Conservation (phyloP, 768 basidiomycete genomes). For the Tricholoma flavovirens region DNA sequence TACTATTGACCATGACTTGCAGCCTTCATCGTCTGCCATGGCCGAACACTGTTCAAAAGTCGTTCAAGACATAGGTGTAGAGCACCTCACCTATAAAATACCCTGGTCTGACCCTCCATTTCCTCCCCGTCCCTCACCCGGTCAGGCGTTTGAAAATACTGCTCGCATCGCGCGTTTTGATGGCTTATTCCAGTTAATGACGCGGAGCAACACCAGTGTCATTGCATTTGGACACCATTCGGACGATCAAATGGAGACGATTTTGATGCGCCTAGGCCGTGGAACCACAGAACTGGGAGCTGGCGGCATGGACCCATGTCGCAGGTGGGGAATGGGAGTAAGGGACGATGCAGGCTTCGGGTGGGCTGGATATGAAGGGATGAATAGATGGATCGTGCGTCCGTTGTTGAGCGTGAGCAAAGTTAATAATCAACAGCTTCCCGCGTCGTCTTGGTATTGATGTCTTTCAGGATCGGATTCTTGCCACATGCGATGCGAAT, state of each 20-base stretch:
- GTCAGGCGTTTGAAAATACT: constrained; percentile 42
- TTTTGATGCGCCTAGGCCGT: constrained; percentile 59
- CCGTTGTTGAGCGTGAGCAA: constrained; percentile 67
- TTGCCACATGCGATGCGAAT: constrained; percentile 69
- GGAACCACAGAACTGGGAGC: constrained; percentile 54
- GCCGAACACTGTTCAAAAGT: constrained; percentile 38
- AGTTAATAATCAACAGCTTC: constrained; percentile 31
- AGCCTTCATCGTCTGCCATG: constrained; percentile 51
- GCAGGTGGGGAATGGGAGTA: constrained; percentile 78
- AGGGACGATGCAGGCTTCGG: constrained; percentile 25
- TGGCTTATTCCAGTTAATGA: constrained; percentile 36
- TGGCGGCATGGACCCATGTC: constrained; percentile 59
- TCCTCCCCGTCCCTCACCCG: constrained; percentile 38
- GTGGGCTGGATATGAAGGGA: constrained; percentile 48
- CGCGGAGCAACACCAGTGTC: constrained; percentile 25
- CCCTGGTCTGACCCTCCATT: constrained; percentile 54
- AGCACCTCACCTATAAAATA: constrained; percentile 42
- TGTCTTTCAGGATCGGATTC: constrained; percentile 57
- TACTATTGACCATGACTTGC: constrained; percentile 67
- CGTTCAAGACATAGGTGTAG: constrained; percentile 39
- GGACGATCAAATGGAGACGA: constrained; percentile 82
- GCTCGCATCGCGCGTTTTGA: constrained; percentile 59
- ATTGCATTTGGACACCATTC: constrained; percentile 73
- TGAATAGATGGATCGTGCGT: constrained; percentile 65
- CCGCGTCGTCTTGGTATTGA: constrained; percentile 1